Percentiles rank a stretch among this genome's conserved stretches.
Evolutionary conservation across 345 rosid species (phyloP).

Genomic region (Boechera divaricarpa): DNA sequence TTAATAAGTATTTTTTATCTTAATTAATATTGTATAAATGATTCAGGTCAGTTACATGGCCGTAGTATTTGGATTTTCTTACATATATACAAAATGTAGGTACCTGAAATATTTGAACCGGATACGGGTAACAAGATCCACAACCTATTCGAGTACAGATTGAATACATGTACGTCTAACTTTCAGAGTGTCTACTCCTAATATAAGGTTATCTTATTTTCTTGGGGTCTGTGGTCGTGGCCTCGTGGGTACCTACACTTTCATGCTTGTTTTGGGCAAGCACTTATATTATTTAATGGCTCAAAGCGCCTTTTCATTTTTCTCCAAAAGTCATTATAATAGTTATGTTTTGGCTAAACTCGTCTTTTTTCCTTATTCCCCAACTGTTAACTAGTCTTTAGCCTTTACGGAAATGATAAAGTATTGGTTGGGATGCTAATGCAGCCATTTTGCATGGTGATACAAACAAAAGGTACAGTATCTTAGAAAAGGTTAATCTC

Average conservation of each 20-base stretch:
- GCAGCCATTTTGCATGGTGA: conserved; percentile 42
- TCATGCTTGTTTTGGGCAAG: conserved; percentile 15
- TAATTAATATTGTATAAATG: too few relatives aligned
- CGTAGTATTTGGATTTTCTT: not conserved
- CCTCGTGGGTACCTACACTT: conserved; percentile 29
- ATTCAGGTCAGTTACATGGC: too few relatives aligned
- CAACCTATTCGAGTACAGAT: not conserved
- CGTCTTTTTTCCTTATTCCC: not conserved
- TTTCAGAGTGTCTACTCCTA: not conserved
- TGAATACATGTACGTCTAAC: not conserved
- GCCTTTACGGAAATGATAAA: conserved; percentile 41
- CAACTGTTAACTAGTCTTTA: conserved; percentile 28
- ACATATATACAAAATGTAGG: not conserved
- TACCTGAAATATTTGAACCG: not conserved
- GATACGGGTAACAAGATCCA: not conserved
- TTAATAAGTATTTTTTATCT: too few relatives aligned
- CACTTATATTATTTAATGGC: conserved; percentile 14
- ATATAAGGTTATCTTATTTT: conserved; percentile 27
- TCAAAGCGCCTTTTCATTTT: conserved; percentile 1
- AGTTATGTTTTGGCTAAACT: conserved; percentile 14
- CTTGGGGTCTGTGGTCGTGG: conserved; percentile 1
- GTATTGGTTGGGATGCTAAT: conserved; percentile 31
- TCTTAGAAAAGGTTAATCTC: conserved; percentile 21
- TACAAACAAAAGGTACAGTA: conserved; percentile 31
- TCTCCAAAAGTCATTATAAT: not conserved